Evolutionary conservation across 164 flowering plant species (phyloP).

Genomic region (Euptelea pleiosperma): DNA sequence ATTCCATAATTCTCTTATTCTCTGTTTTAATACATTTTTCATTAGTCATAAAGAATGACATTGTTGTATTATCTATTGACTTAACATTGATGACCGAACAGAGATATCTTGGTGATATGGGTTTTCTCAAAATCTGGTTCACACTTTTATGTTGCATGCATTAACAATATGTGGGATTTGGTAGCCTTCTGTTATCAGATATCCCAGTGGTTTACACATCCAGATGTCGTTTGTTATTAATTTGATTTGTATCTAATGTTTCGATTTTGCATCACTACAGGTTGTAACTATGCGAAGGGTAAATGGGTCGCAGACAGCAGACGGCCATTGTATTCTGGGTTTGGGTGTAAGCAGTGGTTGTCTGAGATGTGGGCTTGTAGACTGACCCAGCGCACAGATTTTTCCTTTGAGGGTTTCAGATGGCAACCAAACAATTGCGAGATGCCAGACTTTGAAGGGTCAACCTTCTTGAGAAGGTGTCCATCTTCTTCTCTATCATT

Average conservation of each 20-base stretch:
- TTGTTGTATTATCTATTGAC: no score
- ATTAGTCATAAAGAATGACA: no score
- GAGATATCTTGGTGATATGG: no score
- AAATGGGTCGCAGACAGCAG: slow-evolving; percentile 62
- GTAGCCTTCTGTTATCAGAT: background rate
- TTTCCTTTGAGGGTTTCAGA: slow-evolving; percentile 56
- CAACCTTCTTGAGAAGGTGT: slow-evolving; percentile 57
- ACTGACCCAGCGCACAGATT: slow-evolving; percentile 57
- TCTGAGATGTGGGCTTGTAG: slow-evolving; percentile 89
- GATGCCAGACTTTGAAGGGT: slow-evolving; percentile 57
- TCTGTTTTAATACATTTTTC: no score
- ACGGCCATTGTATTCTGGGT: slow-evolving; percentile 75
- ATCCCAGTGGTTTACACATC: background rate
- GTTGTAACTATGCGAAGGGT: slow-evolving; percentile 76
- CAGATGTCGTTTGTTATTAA: background rate
- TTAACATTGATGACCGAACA: no score
- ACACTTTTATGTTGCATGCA: no score
- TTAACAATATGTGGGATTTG: no score
- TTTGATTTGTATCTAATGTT: slow-evolving; percentile 6
- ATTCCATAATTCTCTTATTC: no score
- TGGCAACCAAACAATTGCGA: slow-evolving; percentile 75
- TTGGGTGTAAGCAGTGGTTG: slow-evolving; percentile 70
- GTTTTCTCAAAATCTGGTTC: no score
- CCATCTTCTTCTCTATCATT: background rate
- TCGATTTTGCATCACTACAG: slow-evolving; percentile 26